Conservation (phyloP, 768 basidiomycete genomes). For the Lactarius vividus region DNA sequence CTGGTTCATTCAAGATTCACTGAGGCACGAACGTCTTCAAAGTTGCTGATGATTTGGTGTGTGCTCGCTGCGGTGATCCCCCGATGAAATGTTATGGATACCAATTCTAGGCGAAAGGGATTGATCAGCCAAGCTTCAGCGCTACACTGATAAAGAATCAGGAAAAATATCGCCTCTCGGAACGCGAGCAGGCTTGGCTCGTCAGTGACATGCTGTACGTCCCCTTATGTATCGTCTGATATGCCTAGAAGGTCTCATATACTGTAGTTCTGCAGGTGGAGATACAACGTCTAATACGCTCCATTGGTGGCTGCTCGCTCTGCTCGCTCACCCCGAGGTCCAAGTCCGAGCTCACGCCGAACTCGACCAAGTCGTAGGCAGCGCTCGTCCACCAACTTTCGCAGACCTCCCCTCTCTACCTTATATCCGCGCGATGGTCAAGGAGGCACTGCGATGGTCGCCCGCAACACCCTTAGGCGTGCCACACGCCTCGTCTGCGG, state of each 20-base stretch:
- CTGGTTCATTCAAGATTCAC: neutral
- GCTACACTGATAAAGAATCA: constrained; percentile 9
- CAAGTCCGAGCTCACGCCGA: neutral
- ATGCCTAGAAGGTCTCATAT: neutral
- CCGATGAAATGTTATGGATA: neutral
- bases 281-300: neutral
- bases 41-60: neutral
- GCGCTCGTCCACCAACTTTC: neutral
- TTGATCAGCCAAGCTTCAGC: constrained; percentile 7
- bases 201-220: constrained; percentile 21
- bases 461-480: constrained; percentile 9
- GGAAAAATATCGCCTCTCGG: constrained; percentile 7
- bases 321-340: neutral
- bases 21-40: neutral
- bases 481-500: neutral
- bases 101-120: neutral
- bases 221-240: neutral
- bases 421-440: neutral
- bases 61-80: neutral
- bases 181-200: constrained; percentile 19
- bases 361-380: neutral
- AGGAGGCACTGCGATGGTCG: neutral
- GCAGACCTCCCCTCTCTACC: neutral
- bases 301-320: neutral
- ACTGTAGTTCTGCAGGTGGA: neutral